A percentile compares a stretch with the other conserved stretches of the same genome.
Conservation (phyloP, 2,329 filamentous ascomycete genomes). For the Verticillium tricorpus region DNA sequence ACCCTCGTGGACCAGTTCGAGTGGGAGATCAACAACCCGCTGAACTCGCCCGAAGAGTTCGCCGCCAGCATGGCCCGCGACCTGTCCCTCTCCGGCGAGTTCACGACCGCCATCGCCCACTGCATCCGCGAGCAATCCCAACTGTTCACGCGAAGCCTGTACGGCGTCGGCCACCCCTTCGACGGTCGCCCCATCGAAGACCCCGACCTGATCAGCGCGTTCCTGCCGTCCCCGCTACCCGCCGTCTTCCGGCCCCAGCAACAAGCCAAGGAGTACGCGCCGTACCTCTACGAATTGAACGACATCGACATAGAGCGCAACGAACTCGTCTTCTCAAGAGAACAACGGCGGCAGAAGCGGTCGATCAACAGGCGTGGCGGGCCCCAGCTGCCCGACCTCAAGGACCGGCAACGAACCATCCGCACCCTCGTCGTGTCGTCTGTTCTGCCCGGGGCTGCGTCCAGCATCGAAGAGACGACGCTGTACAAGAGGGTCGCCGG, state of each 20-base stretch:
- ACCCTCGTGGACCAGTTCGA: conserved; percentile 97
- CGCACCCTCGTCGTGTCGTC: conserved; percentile 89
- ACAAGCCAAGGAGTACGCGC: conserved; percentile 88
- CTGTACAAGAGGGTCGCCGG: conserved; percentile 75
- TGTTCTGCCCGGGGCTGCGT: conserved; percentile 81
- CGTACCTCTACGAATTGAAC: conserved; percentile 89
- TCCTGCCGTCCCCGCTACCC: conserved; percentile 78
- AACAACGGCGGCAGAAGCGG: conserved; percentile 90
- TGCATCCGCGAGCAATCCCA: conserved; percentile 96
- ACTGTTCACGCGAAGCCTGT: conserved; percentile 88
- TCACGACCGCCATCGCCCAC: conserved; percentile 95
- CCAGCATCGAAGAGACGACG: conserved; percentile 75
- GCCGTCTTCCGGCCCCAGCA: conserved; percentile 86
- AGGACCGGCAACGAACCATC: conserved; percentile 89
- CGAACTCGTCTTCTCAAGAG: conserved; percentile 87
- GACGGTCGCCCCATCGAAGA: conserved; percentile 93
- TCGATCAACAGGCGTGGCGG: conserved; percentile 92
- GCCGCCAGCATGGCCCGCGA: conserved; percentile 85
- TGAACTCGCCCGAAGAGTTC: conserved; percentile 93
- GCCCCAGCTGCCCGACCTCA: conserved; percentile 90
- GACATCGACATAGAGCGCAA: conserved; percentile 86
- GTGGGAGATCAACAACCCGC: conserved; percentile 96
- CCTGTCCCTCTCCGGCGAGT: conserved; percentile 87
- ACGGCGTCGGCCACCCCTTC: conserved; percentile 90
- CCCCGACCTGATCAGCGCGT: conserved; percentile 77